Evolutionary conservation across 768 basidiomycete species (phyloP).

Genomic region (Lentinula sp.): DNA sequence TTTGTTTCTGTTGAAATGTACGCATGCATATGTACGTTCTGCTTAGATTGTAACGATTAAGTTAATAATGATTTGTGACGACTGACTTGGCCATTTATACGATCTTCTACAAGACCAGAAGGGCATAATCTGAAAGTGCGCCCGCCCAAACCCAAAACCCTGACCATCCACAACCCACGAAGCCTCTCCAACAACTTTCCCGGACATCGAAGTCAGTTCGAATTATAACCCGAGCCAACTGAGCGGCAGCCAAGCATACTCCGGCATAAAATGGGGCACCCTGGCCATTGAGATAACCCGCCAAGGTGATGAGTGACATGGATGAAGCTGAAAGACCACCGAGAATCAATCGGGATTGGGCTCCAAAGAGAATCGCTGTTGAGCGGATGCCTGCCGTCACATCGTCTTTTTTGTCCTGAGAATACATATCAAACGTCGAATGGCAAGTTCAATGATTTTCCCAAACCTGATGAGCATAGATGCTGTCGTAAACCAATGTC

Average conservation of each 20-base stretch:
- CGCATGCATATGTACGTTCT: background rate
- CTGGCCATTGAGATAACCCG: conserved; percentile 76
- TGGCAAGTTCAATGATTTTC: background rate
- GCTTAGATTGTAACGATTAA: background rate
- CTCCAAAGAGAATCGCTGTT: conserved; percentile 88
- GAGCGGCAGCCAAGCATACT: conserved; percentile 62
- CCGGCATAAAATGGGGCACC: conserved; percentile 78
- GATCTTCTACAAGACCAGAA: background rate
- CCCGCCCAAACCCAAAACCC: conserved; percentile 89
- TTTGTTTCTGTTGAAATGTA: no score
- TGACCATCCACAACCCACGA: conserved; percentile 81
- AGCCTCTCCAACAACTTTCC: conserved; percentile 85
- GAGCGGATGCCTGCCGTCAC: conserved; percentile 84
- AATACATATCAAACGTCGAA: background rate
- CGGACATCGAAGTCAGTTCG: conserved; percentile 72
- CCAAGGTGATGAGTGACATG: conserved; percentile 66
- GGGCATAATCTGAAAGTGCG: conserved; percentile 54
- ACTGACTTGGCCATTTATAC: background rate
- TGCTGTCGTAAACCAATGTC: conserved; percentile 96
- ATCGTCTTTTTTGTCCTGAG: conserved; percentile 89
- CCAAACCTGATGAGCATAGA: conserved; percentile 92
- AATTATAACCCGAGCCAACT: conserved; percentile 72
- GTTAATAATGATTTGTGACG: background rate
- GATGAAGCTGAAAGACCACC: conserved; percentile 66
- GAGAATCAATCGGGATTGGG: conserved; percentile 70